Conservation (phyloP, 352 stramenopile genomes). For the Globisporangium solare region DNA sequence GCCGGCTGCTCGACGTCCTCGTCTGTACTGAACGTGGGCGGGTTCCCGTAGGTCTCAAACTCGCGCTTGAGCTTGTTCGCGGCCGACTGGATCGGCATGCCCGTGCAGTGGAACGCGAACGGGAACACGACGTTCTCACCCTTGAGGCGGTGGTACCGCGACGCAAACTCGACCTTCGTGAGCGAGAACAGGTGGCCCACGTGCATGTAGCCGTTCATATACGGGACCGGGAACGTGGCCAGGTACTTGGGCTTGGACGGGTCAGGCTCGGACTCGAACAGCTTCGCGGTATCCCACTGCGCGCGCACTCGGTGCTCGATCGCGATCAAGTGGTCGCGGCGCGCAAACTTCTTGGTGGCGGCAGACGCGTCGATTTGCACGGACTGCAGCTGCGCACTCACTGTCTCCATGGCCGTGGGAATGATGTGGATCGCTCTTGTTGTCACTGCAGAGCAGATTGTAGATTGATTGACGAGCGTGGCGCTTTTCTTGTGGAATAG, state of each 20-base stretch:
- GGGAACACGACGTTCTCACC: conserved; percentile 99
- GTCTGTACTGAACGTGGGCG: conserved; percentile 89
- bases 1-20: conserved; percentile 13
- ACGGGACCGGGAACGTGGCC: conserved; percentile 99
- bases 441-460: conserved; percentile 1
- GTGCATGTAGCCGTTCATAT: conserved; percentile 99
- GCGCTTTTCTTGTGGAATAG: too few species aligned
- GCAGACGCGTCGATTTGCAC: conserved; percentile 48
- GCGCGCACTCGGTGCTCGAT: conserved; percentile 91
- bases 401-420: conserved; percentile 46
- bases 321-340: conserved; percentile 86
- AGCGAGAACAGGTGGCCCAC: conserved; percentile 97
- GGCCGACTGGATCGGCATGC: conserved; percentile 99
- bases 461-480: conserved; percentile 13
- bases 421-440: background rate
- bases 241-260: conserved; percentile 94
- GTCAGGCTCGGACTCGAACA: conserved; percentile 89
- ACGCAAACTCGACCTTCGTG: conserved; percentile 96
- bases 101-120: conserved; percentile 99
- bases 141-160: conserved; percentile 93
- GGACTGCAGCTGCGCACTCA: conserved; percentile 75
- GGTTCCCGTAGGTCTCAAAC: conserved; percentile 92
- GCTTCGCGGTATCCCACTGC: conserved; percentile 83
- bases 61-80: conserved; percentile 99
- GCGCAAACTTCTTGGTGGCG: conserved; percentile 60